Conservation (phyloP, 306 rosid species). For the Cucumis hystrix region DNA sequence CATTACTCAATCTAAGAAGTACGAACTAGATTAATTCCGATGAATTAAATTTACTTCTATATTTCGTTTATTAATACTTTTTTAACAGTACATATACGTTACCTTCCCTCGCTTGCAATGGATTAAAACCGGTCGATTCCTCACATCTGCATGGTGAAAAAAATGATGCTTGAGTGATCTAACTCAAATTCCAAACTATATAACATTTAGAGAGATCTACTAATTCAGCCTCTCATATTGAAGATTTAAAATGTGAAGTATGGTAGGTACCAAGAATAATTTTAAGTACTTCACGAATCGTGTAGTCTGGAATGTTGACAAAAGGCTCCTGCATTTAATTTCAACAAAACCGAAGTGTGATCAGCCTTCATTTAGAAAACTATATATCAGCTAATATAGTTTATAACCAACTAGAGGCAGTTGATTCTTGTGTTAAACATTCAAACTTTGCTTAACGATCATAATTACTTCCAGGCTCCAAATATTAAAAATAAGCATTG, state of each 20-base stretch:
- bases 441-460: neutral
- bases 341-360: neutral
- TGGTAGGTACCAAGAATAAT: constrained; percentile 61
- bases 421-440: neutral
- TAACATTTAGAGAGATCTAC: neutral
- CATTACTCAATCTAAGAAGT: neutral
- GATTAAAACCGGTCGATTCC: constrained; percentile 86
- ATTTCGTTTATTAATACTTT: too few relatives aligned
- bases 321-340: constrained; percentile 70
- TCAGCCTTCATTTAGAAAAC: neutral
- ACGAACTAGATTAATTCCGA: neutral
- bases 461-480: neutral
- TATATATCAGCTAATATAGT: neutral
- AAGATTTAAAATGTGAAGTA: neutral
- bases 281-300: constrained; percentile 80
- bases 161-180: neutral
- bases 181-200: neutral
- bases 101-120: constrained; percentile 99
- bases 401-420: neutral
- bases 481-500: neutral
- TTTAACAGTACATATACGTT: neutral
- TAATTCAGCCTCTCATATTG: neutral
- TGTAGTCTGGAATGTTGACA: constrained; percentile 83
- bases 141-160: constrained; percentile 48
- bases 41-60: too few relatives aligned